Conservation (phyloP, 352 stramenopile genomes). For the Phytophthora constricta region DNA sequence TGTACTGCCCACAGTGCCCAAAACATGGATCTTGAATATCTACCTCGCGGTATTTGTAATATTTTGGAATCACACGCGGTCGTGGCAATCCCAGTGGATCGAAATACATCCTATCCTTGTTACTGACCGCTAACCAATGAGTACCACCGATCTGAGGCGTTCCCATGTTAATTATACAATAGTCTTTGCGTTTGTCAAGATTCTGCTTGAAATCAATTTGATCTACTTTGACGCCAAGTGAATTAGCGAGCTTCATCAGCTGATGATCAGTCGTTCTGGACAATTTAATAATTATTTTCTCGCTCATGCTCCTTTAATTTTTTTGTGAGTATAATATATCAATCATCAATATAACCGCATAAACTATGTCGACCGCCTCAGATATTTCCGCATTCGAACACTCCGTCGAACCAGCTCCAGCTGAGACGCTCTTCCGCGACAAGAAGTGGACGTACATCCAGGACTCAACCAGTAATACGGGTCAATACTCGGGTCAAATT, state of each 20-base stretch:
- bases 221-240: conserved; percentile 3
- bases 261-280: not conserved
- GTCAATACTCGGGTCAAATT: conserved; percentile 23
- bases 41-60: not conserved
- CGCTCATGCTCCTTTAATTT: not conserved
- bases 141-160: conserved; percentile 7
- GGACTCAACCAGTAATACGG: conserved; percentile 4
- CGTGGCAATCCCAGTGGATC: conserved; percentile 2
- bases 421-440: conserved; percentile 8
- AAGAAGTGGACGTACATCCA: conserved; percentile 28
- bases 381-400: conserved; percentile 17
- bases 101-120: conserved; percentile 11
- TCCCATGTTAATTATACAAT: conserved; percentile 9
- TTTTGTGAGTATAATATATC: not conserved
- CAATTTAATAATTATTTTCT: conserved; percentile 17
- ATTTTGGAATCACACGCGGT: not conserved
- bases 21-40: not conserved
- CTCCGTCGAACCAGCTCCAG: conserved; percentile 6
- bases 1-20: not conserved
- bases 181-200: not conserved
- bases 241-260: conserved; percentile 1
- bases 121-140: conserved; percentile 7
- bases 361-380: conserved; percentile 4
- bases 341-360: not conserved
- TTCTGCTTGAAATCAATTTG: conserved; percentile 14